Percentiles rank a stretch among this genome's conserved stretches.
Conservation (phyloP, 164 flowering plant genomes). For the Dillenia suffruticosa region DNA sequence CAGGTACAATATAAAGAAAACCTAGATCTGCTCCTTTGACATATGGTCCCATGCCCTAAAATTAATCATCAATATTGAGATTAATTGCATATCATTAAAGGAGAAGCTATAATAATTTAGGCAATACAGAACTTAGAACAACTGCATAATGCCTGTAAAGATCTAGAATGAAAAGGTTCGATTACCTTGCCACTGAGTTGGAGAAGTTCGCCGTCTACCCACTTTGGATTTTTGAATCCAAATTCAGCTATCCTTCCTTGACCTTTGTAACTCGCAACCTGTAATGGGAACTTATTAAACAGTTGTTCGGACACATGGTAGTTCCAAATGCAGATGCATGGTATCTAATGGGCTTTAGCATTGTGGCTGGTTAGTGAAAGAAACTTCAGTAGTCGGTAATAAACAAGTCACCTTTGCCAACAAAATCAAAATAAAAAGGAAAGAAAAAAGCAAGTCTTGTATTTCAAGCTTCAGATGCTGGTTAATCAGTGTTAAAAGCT, state of each 20-base stretch:
- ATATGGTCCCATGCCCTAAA: constrained; percentile 79
- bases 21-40: constrained; percentile 92
- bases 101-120: neutral
- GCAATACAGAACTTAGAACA: neutral
- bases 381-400: no score
- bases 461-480: no score
- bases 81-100: neutral
- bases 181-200: constrained; percentile 90
- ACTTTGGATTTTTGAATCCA: constrained; percentile 72
- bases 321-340: neutral
- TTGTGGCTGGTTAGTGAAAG: no score
- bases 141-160: neutral
- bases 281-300: constrained; percentile 10
- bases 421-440: constrained; percentile 4
- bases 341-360: no score
- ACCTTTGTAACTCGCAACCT: constrained; percentile 90
- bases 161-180: neutral
- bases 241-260: constrained; percentile 93
- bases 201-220: constrained; percentile 97
- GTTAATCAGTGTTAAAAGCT: no score
- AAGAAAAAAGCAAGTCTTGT: no score
- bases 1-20: constrained; percentile 74
- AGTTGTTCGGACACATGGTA: neutral
- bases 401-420: neutral
- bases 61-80: neutral